Conservation (phyloP, 805 yeast species). For the Candida wancherniae region DNA sequence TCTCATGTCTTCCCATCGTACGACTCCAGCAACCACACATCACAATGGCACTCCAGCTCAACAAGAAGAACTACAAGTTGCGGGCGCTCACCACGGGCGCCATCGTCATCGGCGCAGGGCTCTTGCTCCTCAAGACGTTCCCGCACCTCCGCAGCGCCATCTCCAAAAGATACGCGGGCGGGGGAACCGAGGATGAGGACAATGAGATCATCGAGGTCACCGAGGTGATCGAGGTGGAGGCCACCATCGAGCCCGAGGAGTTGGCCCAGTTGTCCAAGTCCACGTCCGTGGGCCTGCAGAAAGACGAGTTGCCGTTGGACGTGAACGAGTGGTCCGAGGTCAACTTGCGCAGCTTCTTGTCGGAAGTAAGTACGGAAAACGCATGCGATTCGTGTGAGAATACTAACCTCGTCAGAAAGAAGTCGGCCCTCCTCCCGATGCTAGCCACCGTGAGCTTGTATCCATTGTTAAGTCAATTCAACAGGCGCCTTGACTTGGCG, state of each 20-base stretch:
- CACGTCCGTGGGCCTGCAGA: too few relatives aligned
- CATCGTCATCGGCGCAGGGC: conserved; percentile 39
- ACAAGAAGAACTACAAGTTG: conserved; percentile 15
- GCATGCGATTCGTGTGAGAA: conserved; percentile 28
- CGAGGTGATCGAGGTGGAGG: conserved; percentile 4
- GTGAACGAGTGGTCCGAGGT: conserved; percentile 5
- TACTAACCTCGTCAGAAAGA: conserved; percentile 38
- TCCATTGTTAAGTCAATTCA: conserved; percentile 43
- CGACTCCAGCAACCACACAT: not conserved
- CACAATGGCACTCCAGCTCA: conserved; percentile 22
- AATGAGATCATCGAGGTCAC: conserved; percentile 8
- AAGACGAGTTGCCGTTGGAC: conserved; percentile 5
- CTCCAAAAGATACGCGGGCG: conserved; percentile 16
- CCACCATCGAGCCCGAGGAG: conserved; percentile 2
- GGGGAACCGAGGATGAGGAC: conserved; percentile 9
- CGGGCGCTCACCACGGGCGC: conserved; percentile 35
- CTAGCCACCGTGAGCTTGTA: conserved; percentile 43
- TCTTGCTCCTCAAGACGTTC: conserved; percentile 41
- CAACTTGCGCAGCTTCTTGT: conserved; percentile 5
- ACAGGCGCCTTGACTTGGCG: conserved; percentile 13
- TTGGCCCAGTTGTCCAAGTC: too few relatives aligned
- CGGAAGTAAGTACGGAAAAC: conserved; percentile 21
- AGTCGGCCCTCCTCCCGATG: conserved; percentile 41
- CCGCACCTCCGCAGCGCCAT: conserved; percentile 42
- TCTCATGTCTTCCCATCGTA: not conserved